Conservation (phyloP, 2,329 filamentous ascomycete genomes). For the Neoscytalidium dimidiatum region DNA sequence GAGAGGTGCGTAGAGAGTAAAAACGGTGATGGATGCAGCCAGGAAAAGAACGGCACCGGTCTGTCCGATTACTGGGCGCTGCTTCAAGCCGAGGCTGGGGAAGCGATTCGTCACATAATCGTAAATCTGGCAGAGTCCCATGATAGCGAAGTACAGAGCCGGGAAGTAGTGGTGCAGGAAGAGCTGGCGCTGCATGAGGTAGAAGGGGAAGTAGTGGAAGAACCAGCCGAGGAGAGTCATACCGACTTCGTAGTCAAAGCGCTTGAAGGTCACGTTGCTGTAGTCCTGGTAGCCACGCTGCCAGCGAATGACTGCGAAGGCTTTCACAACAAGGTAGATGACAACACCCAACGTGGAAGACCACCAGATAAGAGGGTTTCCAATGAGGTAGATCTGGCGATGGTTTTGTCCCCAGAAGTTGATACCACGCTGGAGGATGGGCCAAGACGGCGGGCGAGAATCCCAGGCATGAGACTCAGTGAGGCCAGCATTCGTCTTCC, state of each 20-base stretch:
- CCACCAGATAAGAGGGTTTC: slow-evolving; percentile 96
- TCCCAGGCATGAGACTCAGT: slow-evolving; percentile 98
- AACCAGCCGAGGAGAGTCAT: slow-evolving; percentile 90
- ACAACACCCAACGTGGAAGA: slow-evolving; percentile 75
- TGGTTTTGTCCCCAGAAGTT: slow-evolving; percentile 98
- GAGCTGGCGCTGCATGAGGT: slow-evolving; percentile 94
- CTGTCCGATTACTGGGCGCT: slow-evolving; percentile 73
- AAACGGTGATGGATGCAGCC: slow-evolving; percentile 71
- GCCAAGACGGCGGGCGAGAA: slow-evolving; percentile 91
- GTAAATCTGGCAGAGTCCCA: slow-evolving; percentile 84
- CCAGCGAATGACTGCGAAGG: slow-evolving; percentile 84
- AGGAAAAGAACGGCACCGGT: slow-evolving; percentile 74
- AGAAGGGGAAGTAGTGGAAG: slow-evolving; percentile 99
- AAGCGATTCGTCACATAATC: slow-evolving; percentile 82
- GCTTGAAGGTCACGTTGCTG: slow-evolving; percentile 78
- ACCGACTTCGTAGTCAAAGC: slow-evolving; percentile 96
- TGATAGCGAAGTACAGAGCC: slow-evolving; percentile 90
- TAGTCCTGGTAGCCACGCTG: slow-evolving; percentile 93
- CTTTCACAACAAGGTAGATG: slow-evolving; percentile 83
- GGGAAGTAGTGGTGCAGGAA: slow-evolving; percentile 99
- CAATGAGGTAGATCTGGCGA: slow-evolving; percentile 93
- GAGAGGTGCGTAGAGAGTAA: slow-evolving; percentile 83
- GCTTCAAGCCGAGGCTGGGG: slow-evolving; percentile 64
- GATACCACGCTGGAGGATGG: slow-evolving; percentile 87
- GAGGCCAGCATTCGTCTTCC: slow-evolving; percentile 94